Base-by-base conservation (phyloP, 768 basidiomycete species). In the Nidularia sp. region DNA sequence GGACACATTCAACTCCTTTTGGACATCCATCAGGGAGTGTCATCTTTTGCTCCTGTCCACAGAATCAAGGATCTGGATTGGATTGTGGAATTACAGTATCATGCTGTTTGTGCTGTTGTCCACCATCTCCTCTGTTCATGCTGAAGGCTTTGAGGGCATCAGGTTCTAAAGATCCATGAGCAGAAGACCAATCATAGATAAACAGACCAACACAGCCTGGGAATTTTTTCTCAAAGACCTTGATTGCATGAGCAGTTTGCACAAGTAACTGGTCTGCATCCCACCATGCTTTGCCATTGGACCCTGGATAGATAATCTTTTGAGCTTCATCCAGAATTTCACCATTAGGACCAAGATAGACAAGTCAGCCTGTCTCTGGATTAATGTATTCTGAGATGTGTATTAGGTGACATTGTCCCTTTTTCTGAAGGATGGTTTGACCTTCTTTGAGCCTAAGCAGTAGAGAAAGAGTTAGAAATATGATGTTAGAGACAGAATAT, bases 241-340 rank as follows among this genome's bases (percentile, higher is more conserved):
- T 2, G 22, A 77, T 68, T n/a, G 68, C 66, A 22, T 62, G 45
- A n/a, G 59, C 56, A 32, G 71, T 57, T 48, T 76, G 74, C 3
- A 43, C 53, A 29, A 72, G 43, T 0, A 74, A 56, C 51, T 73
- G 72, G 3, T 57, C 45, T 6, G 47, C 55, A 52, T 75, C 73
- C 73, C 70, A 75, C 62, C 65, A 75, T 44, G 68, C 50, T 65
- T 75, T 69, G 6, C 70, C 63, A 44, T 61, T 58, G 6, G 68
- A 50, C 6, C 70, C 67, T 45, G 71, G 69, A 64, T 64, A 69
- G 49, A 74, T 77, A 41, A 73, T 68, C 33, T 62, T 63, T 0
- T 56, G 50, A 3, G 74, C 69, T 48, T 74, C 67, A 3, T 59
- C 25, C 1, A 60, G n/a, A 46, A 72, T 56, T 0, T 50, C 45